Evolutionary conservation across 805 yeast species (phyloP), one percentile per base, ranked within the genome.

Genomic region (Wickerhamomyces chambardii): DNA sequence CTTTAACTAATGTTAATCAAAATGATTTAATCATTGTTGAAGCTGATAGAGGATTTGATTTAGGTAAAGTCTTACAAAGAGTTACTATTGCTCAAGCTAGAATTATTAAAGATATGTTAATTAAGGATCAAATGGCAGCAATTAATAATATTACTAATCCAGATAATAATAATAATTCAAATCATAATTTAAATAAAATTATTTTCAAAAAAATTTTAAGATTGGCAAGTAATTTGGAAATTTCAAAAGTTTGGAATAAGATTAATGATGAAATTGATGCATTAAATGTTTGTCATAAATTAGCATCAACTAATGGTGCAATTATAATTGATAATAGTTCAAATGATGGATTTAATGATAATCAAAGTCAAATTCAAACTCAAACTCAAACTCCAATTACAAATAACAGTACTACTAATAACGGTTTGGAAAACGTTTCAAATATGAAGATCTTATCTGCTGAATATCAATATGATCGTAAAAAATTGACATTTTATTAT

Each of bases 21-120:
- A 69, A 73, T 39, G 92, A 84, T 54, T 61, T 84, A 51, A 84
- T 83, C 8, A 73, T 83, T 22, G 82, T 83, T 35, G 92, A 84
- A 55, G 94, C 92, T 34, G 94, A 84, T 52, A 66, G 92, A 41
- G 94, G 94, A 19, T 78, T 78, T 47, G 94, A 84, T 55, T 58
- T 84, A 45, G 92, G 80, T n/a, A 72, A 78, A 72, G 73, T 84
- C 36, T 62, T 81, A 28, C 79, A 77, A 43, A 59, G 69, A 31
- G 70, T 82, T 19, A 71, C 70, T 33, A 65, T 80, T 37, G 73
- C 78, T 44, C 68, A 79, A 51, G 89, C 89, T 2, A 64, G 83
- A 36, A 65, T 84, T 39, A 71, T 83, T 52, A 83, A 83, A 48
- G 83, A 80, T 48, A 59, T 83, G 45, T 83, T 82, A 54, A 83